Conservation (phyloP, 2,329 filamentous ascomycete species). For the Fusarium sp. region DNA sequence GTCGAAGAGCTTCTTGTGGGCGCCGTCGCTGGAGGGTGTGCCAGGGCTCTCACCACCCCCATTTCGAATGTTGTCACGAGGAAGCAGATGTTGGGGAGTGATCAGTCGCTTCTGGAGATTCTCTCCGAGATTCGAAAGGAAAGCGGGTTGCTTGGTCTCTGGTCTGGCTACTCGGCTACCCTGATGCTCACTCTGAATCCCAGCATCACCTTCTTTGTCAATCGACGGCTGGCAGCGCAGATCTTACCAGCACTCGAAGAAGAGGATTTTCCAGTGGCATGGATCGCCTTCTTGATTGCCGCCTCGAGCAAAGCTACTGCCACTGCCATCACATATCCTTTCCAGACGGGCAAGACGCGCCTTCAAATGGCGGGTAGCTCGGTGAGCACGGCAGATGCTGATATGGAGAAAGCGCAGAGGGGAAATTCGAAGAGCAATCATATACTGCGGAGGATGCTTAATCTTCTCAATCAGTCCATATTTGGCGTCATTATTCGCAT, state of each 20-base stretch:
- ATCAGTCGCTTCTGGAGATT: slow-evolving; percentile 63
- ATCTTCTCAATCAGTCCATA: slow-evolving; percentile 59
- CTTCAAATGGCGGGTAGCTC: slow-evolving; percentile 68
- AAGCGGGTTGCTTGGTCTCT: slow-evolving; percentile 79
- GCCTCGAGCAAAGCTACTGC: slow-evolving; percentile 83
- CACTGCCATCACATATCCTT: slow-evolving; percentile 82
- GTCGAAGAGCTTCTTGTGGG: slow-evolving; percentile 80
- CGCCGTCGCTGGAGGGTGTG: slow-evolving; percentile 76
- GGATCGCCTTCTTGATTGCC: slow-evolving; percentile 63
- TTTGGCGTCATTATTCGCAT: slow-evolving; percentile 70
- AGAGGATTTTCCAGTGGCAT: slow-evolving; percentile 52
- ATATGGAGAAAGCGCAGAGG: slow-evolving; percentile 9
- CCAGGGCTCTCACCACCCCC: slow-evolving; percentile 81
- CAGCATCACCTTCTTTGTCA: slow-evolving; percentile 84
- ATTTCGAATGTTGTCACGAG: slow-evolving; percentile 84
- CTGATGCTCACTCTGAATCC: slow-evolving; percentile 86
- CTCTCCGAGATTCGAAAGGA: slow-evolving; percentile 71
- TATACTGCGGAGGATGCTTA: slow-evolving; percentile 23
- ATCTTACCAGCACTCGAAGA: slow-evolving; percentile 62
- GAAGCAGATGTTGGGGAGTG: slow-evolving; percentile 73
- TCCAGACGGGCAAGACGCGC: slow-evolving; percentile 84
- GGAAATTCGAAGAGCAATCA: neutral
- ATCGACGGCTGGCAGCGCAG: slow-evolving; percentile 73
- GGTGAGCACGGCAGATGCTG: neutral
- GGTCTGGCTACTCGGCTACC: slow-evolving; percentile 87